phyloP scores from a whole-genome alignment of 1,139 yeast species.

The Suhomyces coccinellae region DNA sequence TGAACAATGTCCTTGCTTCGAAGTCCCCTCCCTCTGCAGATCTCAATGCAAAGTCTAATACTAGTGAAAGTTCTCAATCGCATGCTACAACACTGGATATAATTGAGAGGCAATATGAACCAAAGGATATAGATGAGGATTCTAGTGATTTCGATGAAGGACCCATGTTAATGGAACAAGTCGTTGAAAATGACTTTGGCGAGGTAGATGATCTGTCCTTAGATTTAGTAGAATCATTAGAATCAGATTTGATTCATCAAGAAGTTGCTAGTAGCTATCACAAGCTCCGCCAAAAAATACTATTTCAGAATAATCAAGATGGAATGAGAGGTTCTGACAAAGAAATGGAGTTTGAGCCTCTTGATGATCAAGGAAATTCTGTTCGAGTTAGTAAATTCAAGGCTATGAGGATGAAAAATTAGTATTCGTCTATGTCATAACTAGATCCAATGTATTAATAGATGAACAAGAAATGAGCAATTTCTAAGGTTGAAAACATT shows the following conservation, averaged over 20 bases:
- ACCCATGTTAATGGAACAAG: slow-evolving; percentile 36
- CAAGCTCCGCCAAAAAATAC: slow-evolving; percentile 53
- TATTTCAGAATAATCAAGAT: slow-evolving; percentile 40
- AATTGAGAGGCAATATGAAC: slow-evolving; percentile 41
- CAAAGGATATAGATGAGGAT: slow-evolving; percentile 24
- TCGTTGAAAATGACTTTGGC: slow-evolving; percentile 37
- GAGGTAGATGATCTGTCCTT: slow-evolving; percentile 11
- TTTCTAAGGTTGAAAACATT: too few relatives aligned
- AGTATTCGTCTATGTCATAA: neutral
- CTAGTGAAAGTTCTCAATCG: neutral
- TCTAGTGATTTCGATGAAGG: slow-evolving; percentile 28
- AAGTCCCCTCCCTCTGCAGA: neutral
- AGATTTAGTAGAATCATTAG: slow-evolving; percentile 15
- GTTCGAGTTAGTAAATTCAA: slow-evolving; percentile 66
- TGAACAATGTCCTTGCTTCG: slow-evolving; percentile 37
- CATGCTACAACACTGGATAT: slow-evolving; percentile 23
- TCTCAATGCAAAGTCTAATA: neutral
- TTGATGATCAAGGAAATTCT: slow-evolving; percentile 67
- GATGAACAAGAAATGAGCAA: too few relatives aligned
- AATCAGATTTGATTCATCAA: slow-evolving; percentile 39
- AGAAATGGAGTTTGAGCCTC: slow-evolving; percentile 65
- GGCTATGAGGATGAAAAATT: slow-evolving; percentile 43
- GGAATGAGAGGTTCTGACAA: slow-evolving; percentile 49
- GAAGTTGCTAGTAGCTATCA: slow-evolving; percentile 59
- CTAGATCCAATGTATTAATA: neutral